These are phyloP conservation scores for Trichosporon sp. DNA, from an alignment of 1,284 basidiomycete species.

Conservation along the genomic window DNA sequence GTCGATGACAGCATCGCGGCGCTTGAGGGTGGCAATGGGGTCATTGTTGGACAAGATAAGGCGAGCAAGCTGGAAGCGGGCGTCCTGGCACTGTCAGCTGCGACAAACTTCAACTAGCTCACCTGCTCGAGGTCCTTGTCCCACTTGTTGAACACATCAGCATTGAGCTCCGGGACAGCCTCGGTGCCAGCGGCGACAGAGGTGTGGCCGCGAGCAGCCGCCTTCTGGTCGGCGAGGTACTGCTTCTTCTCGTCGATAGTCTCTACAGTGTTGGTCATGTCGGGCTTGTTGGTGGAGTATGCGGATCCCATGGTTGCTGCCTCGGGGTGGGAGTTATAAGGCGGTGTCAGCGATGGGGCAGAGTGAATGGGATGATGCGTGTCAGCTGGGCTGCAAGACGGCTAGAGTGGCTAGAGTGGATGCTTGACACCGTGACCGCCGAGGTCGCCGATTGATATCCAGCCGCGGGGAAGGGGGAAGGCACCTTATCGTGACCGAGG, in stretches of 20 bases:
- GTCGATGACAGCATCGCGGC: slow-evolving; percentile 59
- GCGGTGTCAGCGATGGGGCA: background rate
- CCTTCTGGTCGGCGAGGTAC: slow-evolving; percentile 8
- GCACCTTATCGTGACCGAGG: slow-evolving; percentile 2
- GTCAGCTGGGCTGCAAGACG: background rate
- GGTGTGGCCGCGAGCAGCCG: background rate
- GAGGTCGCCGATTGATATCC: slow-evolving; percentile 2
- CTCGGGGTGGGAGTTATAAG: background rate
- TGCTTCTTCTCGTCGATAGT: slow-evolving; percentile 12
- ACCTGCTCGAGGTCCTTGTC: slow-evolving; percentile 55
- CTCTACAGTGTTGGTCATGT: background rate
- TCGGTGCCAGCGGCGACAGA: background rate
- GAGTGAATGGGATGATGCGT: background rate
- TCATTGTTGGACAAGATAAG: slow-evolving; percentile 72
- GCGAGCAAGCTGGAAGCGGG: slow-evolving; percentile 69
- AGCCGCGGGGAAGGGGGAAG: background rate
- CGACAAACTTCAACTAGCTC: slow-evolving; percentile 1
- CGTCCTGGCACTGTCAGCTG: slow-evolving; percentile 36
- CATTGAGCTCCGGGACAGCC: slow-evolving; percentile 47
- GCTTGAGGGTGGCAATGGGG: slow-evolving; percentile 61
- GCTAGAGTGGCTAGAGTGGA: background rate
- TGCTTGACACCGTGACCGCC: background rate
- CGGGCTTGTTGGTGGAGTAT: background rate
- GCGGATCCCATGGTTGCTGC: slow-evolving; percentile 2
- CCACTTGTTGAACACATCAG: slow-evolving; percentile 60